phyloP scores from a whole-genome alignment of 2,329 filamentous ascomycete species.

The Laburnicola sp. region DNA sequence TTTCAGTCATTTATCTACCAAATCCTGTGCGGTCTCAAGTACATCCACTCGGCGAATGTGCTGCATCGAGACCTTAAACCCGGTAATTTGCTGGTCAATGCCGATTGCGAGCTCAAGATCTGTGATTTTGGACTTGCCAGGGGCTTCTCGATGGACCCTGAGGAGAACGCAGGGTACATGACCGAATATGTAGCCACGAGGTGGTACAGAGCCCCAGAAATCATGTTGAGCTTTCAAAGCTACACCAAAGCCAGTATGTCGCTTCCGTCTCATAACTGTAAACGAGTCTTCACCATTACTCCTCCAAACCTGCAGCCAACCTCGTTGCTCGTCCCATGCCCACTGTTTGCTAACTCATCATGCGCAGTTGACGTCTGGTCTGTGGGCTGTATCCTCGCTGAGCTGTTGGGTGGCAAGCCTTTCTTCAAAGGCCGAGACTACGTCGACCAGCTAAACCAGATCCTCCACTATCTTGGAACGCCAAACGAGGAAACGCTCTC shows the following conservation, averaged over 20 bases:
- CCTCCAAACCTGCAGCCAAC: slow-evolving; percentile 3
- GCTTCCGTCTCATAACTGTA: slow-evolving; percentile 4
- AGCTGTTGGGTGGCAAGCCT: slow-evolving; percentile 90
- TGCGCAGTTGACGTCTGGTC: slow-evolving; percentile 94
- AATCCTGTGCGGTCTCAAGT: slow-evolving; percentile 97
- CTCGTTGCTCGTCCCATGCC: slow-evolving; percentile 8
- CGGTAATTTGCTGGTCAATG: slow-evolving; percentile 95
- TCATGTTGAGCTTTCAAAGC: slow-evolving; percentile 99
- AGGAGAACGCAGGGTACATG: slow-evolving; percentile 99
- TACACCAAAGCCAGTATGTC: slow-evolving; percentile 99
- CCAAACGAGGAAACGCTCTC: slow-evolving; percentile 92
- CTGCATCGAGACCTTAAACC: slow-evolving; percentile 96
- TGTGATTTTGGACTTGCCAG: slow-evolving; percentile 96
- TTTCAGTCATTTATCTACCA: slow-evolving; percentile 99
- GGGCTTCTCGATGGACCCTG: slow-evolving; percentile 49
- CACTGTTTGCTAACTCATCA: slow-evolving; percentile 26
- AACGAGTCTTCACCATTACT: background rate
- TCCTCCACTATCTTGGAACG: slow-evolving; percentile 94
- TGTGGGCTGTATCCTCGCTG: slow-evolving; percentile 94
- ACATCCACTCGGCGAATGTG: slow-evolving; percentile 98
- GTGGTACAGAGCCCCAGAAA: slow-evolving; percentile 98
- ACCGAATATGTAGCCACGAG: slow-evolving; percentile 98
- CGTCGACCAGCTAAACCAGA: slow-evolving; percentile 99
- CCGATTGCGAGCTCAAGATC: slow-evolving; percentile 99
- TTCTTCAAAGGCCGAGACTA: slow-evolving; percentile 99